Evolutionary conservation across 1,284 basidiomycete genomes (phyloP).

Genomic region (Cryptococcus sp.): DNA sequence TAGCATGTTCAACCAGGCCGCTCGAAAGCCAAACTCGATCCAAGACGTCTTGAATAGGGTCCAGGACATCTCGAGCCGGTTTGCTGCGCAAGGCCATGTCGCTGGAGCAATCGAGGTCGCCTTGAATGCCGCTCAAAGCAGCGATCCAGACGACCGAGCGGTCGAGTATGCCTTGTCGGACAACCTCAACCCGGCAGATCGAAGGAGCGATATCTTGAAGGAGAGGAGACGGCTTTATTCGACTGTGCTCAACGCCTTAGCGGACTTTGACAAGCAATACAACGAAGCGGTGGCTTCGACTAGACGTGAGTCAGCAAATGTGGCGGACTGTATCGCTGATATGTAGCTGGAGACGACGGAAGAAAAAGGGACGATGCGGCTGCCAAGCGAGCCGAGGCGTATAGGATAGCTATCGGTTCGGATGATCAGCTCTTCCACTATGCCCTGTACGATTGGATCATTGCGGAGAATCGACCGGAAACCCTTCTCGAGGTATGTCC

Average conservation of each 20-base stretch:
- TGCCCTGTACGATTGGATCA: conserved; percentile 89
- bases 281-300: conserved; percentile 15
- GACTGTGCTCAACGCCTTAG: conserved; percentile 72
- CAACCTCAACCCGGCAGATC: conserved; percentile 52
- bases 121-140: conserved; percentile 70
- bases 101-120: conserved; percentile 81
- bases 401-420: conserved; percentile 65
- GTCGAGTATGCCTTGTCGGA: conserved; percentile 71
- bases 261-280: conserved; percentile 62
- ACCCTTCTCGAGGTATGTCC: conserved; percentile 74
- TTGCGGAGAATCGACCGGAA: conserved; percentile 70
- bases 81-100: conserved; percentile 73
- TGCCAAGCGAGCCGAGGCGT: conserved; percentile 44
- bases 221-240: conserved; percentile 71
- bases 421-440: conserved; percentile 93
- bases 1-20: conserved; percentile 81
- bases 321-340: neutral
- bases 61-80: conserved; percentile 77
- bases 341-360: neutral
- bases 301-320: neutral
- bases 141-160: conserved; percentile 72
- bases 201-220: conserved; percentile 58
- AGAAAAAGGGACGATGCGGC: neutral
- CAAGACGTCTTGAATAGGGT: conserved; percentile 59
- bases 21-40: conserved; percentile 32